Evolutionary conservation across 176 grass and related monocot species (phyloP).

Genomic region (Bothriochloa decipiens): DNA sequence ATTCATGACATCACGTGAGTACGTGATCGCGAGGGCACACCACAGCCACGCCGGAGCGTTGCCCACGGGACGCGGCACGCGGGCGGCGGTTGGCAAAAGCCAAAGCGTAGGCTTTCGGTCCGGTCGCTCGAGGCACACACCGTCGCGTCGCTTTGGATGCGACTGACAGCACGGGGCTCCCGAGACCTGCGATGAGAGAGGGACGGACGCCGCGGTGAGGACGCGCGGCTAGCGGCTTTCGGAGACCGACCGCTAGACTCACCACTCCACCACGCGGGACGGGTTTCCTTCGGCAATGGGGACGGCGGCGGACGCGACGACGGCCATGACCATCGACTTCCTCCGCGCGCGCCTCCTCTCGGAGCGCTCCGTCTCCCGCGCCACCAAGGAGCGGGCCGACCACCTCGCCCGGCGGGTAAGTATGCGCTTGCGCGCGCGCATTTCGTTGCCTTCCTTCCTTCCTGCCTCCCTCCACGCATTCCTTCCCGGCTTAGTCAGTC

Average conservation of each 20-base stretch:
- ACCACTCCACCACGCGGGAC: not conserved
- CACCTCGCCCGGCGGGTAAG: conserved; percentile 69
- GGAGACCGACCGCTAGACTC: not conserved
- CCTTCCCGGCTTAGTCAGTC: not conserved
- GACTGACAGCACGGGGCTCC: not conserved
- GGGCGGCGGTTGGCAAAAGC: not conserved
- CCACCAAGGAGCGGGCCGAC: conserved; percentile 83
- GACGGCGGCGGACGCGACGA: conserved; percentile 53
- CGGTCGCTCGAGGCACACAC: not conserved
- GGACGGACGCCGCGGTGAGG: not conserved
- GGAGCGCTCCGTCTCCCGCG: conserved; percentile 86
- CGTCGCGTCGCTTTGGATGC: conserved; percentile 26
- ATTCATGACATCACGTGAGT: not conserved
- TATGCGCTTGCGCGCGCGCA: not conserved
- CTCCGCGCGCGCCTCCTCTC: conserved; percentile 93
- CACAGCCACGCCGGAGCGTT: not conserved
- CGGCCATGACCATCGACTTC: conserved; percentile 97
- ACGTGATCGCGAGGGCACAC: not conserved
- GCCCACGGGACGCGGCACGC: not conserved
- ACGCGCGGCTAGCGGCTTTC: not conserved
- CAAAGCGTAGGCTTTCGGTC: not conserved
- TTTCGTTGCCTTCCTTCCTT: not conserved
- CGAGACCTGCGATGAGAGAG: not conserved
- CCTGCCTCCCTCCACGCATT: not conserved
- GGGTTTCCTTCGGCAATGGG: conserved; percentile 31